These are phyloP conservation scores for Zygosaccharomyces bisporus DNA, from an alignment of 805 yeast species.

Conservation along the genomic window DNA sequence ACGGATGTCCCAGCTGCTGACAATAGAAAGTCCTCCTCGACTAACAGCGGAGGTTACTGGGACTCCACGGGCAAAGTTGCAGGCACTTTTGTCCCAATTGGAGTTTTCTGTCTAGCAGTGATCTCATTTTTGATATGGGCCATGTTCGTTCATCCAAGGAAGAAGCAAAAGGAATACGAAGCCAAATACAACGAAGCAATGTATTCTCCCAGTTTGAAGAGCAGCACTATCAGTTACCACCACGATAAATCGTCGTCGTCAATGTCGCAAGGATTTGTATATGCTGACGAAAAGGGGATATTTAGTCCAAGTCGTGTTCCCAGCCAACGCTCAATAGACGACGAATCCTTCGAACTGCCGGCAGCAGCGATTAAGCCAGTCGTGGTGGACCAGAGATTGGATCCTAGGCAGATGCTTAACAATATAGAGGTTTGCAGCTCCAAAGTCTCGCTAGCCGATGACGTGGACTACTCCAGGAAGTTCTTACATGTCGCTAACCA, in stretches of 20 bases:
- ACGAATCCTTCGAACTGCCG: constrained; percentile 20
- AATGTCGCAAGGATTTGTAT: constrained; percentile 20
- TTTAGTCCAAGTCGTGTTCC: constrained; percentile 10
- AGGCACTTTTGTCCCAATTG: constrained; percentile 80
- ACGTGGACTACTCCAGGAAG: constrained; percentile 46
- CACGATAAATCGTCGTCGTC: constrained; percentile 16
- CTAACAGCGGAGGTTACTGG: constrained; percentile 48
- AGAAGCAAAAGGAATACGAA: constrained; percentile 25
- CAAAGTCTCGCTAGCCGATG: constrained; percentile 42
- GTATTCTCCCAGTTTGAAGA: constrained; percentile 16
- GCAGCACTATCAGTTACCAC: constrained; percentile 14
- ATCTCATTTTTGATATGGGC: constrained; percentile 39
- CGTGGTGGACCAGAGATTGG: constrained; percentile 42
- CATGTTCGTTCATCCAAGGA: constrained; percentile 18
- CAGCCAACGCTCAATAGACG: constrained; percentile 7
- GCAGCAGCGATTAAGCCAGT: constrained; percentile 28
- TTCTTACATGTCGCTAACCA: constrained; percentile 44
- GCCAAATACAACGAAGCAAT: constrained; percentile 25
- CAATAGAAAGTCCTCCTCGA: constrained; percentile 5
- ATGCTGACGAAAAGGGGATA: constrained; percentile 26
- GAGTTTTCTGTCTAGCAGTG: constrained; percentile 51
- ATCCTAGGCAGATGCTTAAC: constrained; percentile 22
- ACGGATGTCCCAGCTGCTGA: constrained; percentile 6
- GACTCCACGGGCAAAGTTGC: constrained; percentile 73
- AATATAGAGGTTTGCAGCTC: constrained; percentile 13